Conservation (phyloP, 2,329 filamentous ascomycete genomes). For the Apiospora aurea region DNA sequence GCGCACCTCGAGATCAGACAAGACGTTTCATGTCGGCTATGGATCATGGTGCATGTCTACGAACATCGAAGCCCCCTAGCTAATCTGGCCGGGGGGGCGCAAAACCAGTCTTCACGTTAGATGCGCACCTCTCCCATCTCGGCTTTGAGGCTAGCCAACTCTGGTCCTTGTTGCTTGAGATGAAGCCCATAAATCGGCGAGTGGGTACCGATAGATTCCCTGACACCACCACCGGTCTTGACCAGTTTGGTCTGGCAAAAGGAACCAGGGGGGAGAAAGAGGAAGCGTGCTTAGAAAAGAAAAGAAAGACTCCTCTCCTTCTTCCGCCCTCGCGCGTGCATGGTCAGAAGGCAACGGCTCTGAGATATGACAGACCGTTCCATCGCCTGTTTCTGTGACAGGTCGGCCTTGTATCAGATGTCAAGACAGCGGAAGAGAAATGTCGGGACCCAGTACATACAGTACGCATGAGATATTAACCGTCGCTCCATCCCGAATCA, state of each 20-base stretch:
- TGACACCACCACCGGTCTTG: conserved; percentile 3
- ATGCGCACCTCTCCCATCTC: conserved; percentile 4
- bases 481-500: conserved; percentile 13
- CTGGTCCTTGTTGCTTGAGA: conserved; percentile 1
- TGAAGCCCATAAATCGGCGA: conserved; percentile 18
- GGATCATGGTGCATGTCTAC: conserved; percentile 6
- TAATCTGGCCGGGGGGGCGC: background rate
- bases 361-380: background rate
- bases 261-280: background rate
- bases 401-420: conserved; percentile 7
- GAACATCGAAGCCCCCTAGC: background rate
- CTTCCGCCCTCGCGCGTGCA: background rate
- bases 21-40: conserved; percentile 7
- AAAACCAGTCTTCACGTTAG: background rate
- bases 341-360: background rate
- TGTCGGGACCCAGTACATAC: background rate
- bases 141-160: conserved; percentile 3
- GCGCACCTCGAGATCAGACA: conserved; percentile 10
- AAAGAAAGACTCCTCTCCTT: background rate
- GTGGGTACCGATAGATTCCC: background rate
- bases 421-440: background rate
- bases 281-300: background rate
- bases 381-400: conserved; percentile 3
- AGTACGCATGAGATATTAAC: conserved; percentile 11
- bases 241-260: background rate